Base-by-base conservation (phyloP, 305 asterid genomes). In the Caryopteris hybrid region DNA sequence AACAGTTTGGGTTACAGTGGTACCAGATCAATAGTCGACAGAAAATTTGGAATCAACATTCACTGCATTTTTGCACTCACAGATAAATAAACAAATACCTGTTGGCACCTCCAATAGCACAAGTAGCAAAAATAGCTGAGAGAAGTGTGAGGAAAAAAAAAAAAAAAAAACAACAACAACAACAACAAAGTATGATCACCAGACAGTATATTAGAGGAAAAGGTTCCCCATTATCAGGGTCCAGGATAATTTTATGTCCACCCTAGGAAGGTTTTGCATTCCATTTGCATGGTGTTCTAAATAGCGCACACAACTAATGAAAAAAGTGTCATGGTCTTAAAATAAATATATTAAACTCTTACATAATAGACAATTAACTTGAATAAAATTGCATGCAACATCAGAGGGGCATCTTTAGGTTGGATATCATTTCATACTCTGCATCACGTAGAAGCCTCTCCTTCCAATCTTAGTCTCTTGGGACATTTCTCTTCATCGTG, bases 391-490 rank as follows among this genome's bases (percentile, higher is more conserved):
- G 78, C 72, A 68, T 48, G 74, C 79, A 69, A 75, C 58, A 68
- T 65, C 54, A 41, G 72, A 8, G 71, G 42, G 60, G 64, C 56
- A 45, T 70, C 66, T 56, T 42, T 67, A 71, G 61, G 73, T 66
- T n/a, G n/a, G 34, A 29, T 29, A 56, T 9, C 56, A 46, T 56
- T 27, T 16, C 61, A 66, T 46, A 42, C 47, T 62, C 20, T 25
- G 21, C 41, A 53, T 76, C 76, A 85, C 27, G 80, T 76, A 23
- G 87, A 84, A 67, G 87, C 81, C 80, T 87, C 78, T 48, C 85
- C 90, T 65, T 81, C 95, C 74, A 88, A 42, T 48, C 99, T 96
- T 50, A 91, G 60, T 80, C 96, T 91, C 84, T 94, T 94, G 33
- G 92, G 75, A 59, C 81, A 68, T 79, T 82, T 87, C 80, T 86